These are phyloP conservation scores for Colletotrichum liriopes DNA, from an alignment of 2,329 filamentous ascomycete species.

Conservation along the genomic window DNA sequence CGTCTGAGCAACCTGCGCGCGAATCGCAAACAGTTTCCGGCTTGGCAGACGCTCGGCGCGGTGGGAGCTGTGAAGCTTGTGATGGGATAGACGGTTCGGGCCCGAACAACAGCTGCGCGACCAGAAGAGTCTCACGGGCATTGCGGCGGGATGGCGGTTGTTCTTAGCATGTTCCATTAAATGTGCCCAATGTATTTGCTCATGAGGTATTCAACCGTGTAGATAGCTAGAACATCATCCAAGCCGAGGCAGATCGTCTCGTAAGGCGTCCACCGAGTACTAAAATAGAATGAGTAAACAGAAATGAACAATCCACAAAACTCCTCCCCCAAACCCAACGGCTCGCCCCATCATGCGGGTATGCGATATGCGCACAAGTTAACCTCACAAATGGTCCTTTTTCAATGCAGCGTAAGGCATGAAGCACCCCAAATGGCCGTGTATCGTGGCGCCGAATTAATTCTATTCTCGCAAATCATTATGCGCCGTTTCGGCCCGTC, in stretches of 20 bases:
- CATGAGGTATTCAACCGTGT: not conserved
- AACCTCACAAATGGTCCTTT: not conserved
- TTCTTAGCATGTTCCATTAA: not conserved
- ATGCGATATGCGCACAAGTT: not conserved
- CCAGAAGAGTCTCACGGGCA: no score
- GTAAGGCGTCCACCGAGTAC: not conserved
- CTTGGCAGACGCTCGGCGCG: not conserved
- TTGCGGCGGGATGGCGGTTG: no score
- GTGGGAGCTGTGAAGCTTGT: not conserved
- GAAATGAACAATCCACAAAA: not conserved
- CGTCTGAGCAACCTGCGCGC: not conserved
- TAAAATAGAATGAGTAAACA: not conserved
- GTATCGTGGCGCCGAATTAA: no score
- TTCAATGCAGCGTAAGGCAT: not conserved
- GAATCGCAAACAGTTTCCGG: not conserved
- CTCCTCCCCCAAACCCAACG: not conserved
- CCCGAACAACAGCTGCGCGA: not conserved
- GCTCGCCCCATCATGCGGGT: slow-evolving; percentile 19
- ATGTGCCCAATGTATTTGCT: not conserved
- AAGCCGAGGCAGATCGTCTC: not conserved
- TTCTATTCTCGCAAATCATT: slow-evolving; percentile 10
- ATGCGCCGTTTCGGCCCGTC: not conserved
- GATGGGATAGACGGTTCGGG: not conserved
- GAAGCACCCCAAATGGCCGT: not conserved
- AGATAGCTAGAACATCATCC: not conserved